Percentiles rank a stretch among this genome's conserved stretches.
phyloP scores from a whole-genome alignment of 2,329 filamentous ascomycete genomes.

The Fusarium sp. region DNA sequence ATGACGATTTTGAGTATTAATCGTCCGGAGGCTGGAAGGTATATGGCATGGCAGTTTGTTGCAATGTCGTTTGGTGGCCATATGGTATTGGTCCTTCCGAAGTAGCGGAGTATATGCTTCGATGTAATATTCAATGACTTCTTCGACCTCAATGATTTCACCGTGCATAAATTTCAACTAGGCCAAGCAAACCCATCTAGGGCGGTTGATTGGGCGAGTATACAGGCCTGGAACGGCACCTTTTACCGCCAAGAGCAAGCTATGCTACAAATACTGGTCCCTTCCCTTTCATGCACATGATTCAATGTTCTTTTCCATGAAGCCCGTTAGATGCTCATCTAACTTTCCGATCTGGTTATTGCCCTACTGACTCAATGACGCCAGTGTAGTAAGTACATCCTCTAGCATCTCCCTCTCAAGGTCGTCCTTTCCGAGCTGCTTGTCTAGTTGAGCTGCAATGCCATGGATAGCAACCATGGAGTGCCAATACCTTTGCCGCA shows the following conservation, averaged over 20 bases:
- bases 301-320: background rate
- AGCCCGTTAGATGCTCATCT: background rate
- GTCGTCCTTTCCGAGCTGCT: slow-evolving; percentile 46
- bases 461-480: slow-evolving; percentile 63
- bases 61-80: slow-evolving; percentile 24
- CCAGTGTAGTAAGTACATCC: slow-evolving; percentile 55
- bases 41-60: slow-evolving; percentile 9
- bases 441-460: slow-evolving; percentile 57
- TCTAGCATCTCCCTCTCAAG: slow-evolving; percentile 57
- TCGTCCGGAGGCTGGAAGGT: background rate
- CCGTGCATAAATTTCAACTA: background rate
- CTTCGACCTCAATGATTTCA: background rate
- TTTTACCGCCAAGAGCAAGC: no score
- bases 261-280: background rate
- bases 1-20: slow-evolving; percentile 98
- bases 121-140: slow-evolving; percentile 3
- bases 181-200: background rate
- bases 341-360: background rate
- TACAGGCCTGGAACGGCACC: background rate
- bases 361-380: slow-evolving; percentile 26
- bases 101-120: slow-evolving; percentile 8
- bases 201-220: background rate
- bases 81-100: background rate
- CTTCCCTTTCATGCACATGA: background rate
- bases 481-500: slow-evolving; percentile 62